A percentile compares a stretch with the other conserved stretches of the same genome.
These are phyloP conservation scores for Ceratobasidium sp. DNA, from an alignment of 1,284 basidiomycete species.

Conservation along the genomic window DNA sequence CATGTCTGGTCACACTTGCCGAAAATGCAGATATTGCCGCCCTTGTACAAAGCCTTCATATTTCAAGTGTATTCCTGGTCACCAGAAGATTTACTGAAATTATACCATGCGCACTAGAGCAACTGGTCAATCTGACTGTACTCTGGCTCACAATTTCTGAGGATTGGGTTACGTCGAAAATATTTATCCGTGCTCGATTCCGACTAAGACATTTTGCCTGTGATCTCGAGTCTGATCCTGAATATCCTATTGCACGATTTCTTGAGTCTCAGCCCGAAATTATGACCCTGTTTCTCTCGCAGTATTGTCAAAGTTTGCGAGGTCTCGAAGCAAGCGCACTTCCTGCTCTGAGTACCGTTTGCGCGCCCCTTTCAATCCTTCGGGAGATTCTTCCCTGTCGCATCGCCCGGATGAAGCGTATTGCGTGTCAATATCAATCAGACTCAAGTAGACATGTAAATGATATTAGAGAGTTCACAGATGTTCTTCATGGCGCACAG, in stretches of 20 bases:
- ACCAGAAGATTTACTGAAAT: no score
- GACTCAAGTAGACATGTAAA: no score
- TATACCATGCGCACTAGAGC: conserved; percentile 3
- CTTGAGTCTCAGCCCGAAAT: conserved; percentile 13
- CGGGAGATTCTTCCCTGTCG: no score
- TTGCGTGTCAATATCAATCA: no score
- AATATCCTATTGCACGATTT: conserved; percentile 4
- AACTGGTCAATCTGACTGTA: background rate
- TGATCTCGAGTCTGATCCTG: background rate
- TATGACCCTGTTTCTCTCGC: conserved; percentile 5
- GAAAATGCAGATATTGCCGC: no score
- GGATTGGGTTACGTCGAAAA: background rate
- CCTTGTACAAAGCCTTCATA: no score
- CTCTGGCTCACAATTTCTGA: conserved; percentile 6
- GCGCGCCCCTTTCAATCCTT: no score
- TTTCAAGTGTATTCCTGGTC: no score
- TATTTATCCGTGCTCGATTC: background rate
- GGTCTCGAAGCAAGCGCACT: conserved; percentile 4
- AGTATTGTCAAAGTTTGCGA: background rate
- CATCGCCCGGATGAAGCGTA: no score
- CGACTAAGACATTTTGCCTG: background rate
- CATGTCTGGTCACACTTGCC: no score
- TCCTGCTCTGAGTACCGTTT: background rate
- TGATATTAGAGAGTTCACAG: no score
- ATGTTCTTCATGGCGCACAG: no score